A percentile compares a stretch with the other conserved stretches of the same genome.
Conservation (phyloP, 805 yeast genomes). For the Blastobotrys americana region DNA sequence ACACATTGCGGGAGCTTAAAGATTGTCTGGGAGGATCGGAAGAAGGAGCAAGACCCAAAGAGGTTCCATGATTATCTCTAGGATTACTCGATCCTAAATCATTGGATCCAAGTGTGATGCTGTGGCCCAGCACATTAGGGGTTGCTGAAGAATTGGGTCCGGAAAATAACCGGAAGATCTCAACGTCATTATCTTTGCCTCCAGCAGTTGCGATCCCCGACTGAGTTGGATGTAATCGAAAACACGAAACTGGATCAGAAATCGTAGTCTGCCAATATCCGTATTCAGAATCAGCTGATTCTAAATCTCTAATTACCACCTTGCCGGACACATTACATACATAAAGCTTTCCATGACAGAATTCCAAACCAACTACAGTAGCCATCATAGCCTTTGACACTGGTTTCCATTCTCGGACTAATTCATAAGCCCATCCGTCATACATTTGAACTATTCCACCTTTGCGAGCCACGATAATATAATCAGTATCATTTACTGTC, state of each 20-base stretch:
- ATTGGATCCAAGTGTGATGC: too few relatives aligned
- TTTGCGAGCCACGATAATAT: slow-evolving; percentile 20
- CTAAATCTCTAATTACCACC: slow-evolving; percentile 16
- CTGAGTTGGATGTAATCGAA: slow-evolving; percentile 34
- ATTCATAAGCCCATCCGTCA: slow-evolving; percentile 11
- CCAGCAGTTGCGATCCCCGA: slow-evolving; percentile 41
- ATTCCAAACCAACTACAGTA: slow-evolving; percentile 18
- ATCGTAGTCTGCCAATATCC: slow-evolving; percentile 8
- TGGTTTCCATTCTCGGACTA: slow-evolving; percentile 19
- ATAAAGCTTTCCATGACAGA: slow-evolving; percentile 9
- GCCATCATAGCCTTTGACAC: slow-evolving; percentile 9
- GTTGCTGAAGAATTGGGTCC: slow-evolving; percentile 3
- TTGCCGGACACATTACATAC: slow-evolving; percentile 17
- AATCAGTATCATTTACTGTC: not conserved
- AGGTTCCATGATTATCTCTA: not conserved
- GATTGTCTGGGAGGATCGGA: too few relatives aligned
- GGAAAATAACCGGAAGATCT: slow-evolving; percentile 27
- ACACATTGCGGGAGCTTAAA: too few relatives aligned
- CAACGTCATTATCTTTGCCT: slow-evolving; percentile 43
- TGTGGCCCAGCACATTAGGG: not conserved
- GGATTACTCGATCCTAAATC: not conserved
- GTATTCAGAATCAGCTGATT: slow-evolving; percentile 4
- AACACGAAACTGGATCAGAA: slow-evolving; percentile 30
- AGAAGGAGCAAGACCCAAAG: not conserved
- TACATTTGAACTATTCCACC: slow-evolving; percentile 20